Evolutionary conservation across 768 basidiomycete genomes (phyloP).

Genomic region (Cyathus striatus): DNA sequence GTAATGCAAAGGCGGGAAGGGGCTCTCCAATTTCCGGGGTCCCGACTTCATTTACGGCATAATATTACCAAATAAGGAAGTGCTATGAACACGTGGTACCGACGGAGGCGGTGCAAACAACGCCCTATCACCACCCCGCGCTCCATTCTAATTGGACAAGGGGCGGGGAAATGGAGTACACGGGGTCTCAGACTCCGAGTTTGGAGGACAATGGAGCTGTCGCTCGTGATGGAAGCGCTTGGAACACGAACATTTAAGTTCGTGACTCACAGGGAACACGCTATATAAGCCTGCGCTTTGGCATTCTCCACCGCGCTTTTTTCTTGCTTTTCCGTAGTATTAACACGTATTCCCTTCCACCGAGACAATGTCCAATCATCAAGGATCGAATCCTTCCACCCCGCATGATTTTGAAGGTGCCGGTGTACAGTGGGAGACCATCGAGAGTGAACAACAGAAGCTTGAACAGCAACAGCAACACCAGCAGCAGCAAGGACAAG

Average conservation of each 20-base stretch:
- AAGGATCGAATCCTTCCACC: slow-evolving; percentile 43
- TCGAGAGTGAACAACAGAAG: slow-evolving; percentile 35
- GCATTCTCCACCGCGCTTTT: not conserved
- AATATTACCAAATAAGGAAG: slow-evolving; percentile 18
- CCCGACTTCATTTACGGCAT: no score
- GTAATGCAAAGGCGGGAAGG: no score
- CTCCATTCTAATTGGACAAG: slow-evolving; percentile 18
- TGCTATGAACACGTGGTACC: slow-evolving; percentile 22
- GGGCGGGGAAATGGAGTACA: slow-evolving; percentile 9
- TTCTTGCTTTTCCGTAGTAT: slow-evolving; percentile 12
- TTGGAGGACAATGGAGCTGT: slow-evolving; percentile 14
- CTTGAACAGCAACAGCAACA: slow-evolving; percentile 31
- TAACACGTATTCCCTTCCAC: no score
- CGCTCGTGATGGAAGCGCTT: slow-evolving; percentile 8
- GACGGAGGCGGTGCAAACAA: slow-evolving; percentile 22
- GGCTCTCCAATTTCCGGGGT: no score
- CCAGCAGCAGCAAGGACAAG: slow-evolving; percentile 20
- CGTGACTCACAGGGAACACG: slow-evolving; percentile 25
- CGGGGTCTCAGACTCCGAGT: slow-evolving; percentile 31
- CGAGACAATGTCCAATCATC: slow-evolving; percentile 36
- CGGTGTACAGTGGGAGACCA: slow-evolving; percentile 31
- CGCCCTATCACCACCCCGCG: slow-evolving; percentile 10
- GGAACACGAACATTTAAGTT: slow-evolving; percentile 6
- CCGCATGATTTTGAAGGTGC: slow-evolving; percentile 36
- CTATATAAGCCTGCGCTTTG: slow-evolving; percentile 24